These are phyloP conservation scores for Cornus kousa DNA, from an alignment of 148 eudicot species.

Conservation along the genomic window DNA sequence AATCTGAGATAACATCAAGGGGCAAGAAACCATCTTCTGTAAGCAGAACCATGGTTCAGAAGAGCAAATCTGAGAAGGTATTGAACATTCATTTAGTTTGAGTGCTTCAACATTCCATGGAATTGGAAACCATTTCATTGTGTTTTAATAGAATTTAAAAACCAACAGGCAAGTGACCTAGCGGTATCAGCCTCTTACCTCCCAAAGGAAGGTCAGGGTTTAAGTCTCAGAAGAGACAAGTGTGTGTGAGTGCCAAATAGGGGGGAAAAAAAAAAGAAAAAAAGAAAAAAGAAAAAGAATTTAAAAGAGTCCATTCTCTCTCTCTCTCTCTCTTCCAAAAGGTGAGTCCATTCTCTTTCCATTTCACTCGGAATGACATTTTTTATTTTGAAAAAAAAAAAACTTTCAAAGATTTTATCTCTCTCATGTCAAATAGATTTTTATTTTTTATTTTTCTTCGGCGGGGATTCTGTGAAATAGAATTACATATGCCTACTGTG, in stretches of 20 bases:
- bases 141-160: background rate
- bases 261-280: too few relatives aligned
- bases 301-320: background rate
- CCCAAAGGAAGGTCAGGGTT: too few relatives aligned
- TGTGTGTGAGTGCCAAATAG: too few relatives aligned
- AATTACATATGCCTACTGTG: background rate
- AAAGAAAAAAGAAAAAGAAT: too few relatives aligned
- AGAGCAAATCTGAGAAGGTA: conserved; percentile 66
- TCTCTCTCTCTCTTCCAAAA: too few relatives aligned
- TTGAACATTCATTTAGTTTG: background rate
- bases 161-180: too few relatives aligned
- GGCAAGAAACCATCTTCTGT: conserved; percentile 38
- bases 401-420: background rate
- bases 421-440: background rate
- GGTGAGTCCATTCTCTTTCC: background rate
- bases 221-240: too few relatives aligned
- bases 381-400: too few relatives aligned
- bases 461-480: background rate
- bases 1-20: conserved; percentile 46
- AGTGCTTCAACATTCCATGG: background rate
- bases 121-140: background rate
- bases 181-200: too few relatives aligned
- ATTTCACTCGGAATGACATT: background rate
- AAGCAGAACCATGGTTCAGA: conserved; percentile 41
- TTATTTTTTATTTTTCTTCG: background rate